Percentiles rank a stretch among this genome's conserved stretches.
These are phyloP conservation scores for Penicillium vulpinum DNA, from an alignment of 2,329 filamentous ascomycete species.

Conservation along the genomic window DNA sequence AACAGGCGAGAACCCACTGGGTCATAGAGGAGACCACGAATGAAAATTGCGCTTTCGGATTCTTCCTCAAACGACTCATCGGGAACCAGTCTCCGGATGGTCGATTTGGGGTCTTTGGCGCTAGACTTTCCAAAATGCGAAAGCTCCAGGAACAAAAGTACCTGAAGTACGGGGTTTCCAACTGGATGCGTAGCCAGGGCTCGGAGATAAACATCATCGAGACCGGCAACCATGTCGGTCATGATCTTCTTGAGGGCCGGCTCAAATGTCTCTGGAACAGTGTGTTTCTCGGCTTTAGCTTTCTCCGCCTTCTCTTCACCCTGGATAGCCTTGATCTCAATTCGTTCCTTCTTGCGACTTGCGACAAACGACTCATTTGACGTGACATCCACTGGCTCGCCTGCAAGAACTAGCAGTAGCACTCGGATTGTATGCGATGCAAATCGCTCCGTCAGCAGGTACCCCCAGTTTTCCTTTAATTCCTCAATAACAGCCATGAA, in stretches of 20 bases:
- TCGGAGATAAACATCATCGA: slow-evolving; percentile 78
- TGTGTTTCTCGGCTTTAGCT: slow-evolving; percentile 47
- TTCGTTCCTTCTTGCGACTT: slow-evolving; percentile 88
- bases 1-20: slow-evolving; percentile 84
- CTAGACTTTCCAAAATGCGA: slow-evolving; percentile 68
- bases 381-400: slow-evolving; percentile 71
- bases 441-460: slow-evolving; percentile 81
- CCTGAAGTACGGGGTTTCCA: slow-evolving; percentile 89
- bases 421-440: slow-evolving; percentile 89
- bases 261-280: slow-evolving; percentile 77
- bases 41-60: slow-evolving; percentile 73
- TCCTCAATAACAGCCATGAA: slow-evolving; percentile 84
- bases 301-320: slow-evolving; percentile 52
- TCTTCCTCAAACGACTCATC: slow-evolving; percentile 74
- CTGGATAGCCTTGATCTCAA: slow-evolving; percentile 58
- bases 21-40: slow-evolving; percentile 87
- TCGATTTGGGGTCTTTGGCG: slow-evolving; percentile 63
- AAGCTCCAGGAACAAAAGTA: slow-evolving; percentile 84
- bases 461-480: slow-evolving; percentile 79
- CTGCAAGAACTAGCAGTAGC: slow-evolving; percentile 80
- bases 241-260: slow-evolving; percentile 80
- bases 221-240: slow-evolving; percentile 67
- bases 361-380: slow-evolving; percentile 74
- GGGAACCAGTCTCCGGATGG: slow-evolving; percentile 76
- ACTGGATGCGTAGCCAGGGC: slow-evolving; percentile 85